Evolutionary conservation across 192 early-diverging fungal species (phyloP).

Genomic region (Coemansia sp.): DNA sequence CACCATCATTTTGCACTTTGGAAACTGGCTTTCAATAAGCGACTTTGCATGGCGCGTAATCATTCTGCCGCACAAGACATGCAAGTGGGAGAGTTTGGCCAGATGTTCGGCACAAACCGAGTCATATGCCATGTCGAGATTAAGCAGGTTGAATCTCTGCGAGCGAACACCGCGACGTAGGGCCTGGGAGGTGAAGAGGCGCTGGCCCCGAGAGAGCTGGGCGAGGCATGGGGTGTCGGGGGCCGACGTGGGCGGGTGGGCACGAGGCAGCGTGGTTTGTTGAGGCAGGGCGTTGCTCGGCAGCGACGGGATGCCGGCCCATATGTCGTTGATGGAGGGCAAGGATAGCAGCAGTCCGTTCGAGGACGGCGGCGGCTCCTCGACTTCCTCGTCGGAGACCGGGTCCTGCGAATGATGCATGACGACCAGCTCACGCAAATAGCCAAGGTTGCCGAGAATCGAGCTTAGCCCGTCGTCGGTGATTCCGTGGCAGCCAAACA

Average conservation of each 20-base stretch:
- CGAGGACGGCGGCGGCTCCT: background rate
- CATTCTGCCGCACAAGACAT: conserved; percentile 43
- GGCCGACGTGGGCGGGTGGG: conserved; percentile 26
- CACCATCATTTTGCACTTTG: conserved; percentile 54
- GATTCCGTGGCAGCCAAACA: conserved; percentile 52
- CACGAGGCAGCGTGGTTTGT: background rate
- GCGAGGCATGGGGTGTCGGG: conserved; percentile 34
- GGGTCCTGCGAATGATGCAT: conserved; percentile 43
- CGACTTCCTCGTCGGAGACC: background rate
- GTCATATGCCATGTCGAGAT: conserved; percentile 54
- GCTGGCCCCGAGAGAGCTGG: conserved; percentile 13
- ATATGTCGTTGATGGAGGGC: conserved; percentile 33
- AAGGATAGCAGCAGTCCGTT: conserved; percentile 19
- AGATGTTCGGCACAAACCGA: conserved; percentile 46
- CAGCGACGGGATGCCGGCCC: conserved; percentile 42
- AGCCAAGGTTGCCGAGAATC: conserved; percentile 44
- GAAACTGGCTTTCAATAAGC: conserved; percentile 49
- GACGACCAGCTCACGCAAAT: conserved; percentile 51
- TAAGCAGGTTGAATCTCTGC: conserved; percentile 47
- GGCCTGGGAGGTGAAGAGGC: conserved; percentile 44
- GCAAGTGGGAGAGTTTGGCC: conserved; percentile 39
- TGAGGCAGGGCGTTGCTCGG: conserved; percentile 26
- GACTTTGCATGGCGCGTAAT: conserved; percentile 52
- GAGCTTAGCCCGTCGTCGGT: conserved; percentile 51
- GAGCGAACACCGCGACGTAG: conserved; percentile 45